Percentiles rank a stretch among this genome's conserved stretches.
phyloP scores from a whole-genome alignment of 495 filamentous ascomycete genomes.

The Neurospora pannonica region DNA sequence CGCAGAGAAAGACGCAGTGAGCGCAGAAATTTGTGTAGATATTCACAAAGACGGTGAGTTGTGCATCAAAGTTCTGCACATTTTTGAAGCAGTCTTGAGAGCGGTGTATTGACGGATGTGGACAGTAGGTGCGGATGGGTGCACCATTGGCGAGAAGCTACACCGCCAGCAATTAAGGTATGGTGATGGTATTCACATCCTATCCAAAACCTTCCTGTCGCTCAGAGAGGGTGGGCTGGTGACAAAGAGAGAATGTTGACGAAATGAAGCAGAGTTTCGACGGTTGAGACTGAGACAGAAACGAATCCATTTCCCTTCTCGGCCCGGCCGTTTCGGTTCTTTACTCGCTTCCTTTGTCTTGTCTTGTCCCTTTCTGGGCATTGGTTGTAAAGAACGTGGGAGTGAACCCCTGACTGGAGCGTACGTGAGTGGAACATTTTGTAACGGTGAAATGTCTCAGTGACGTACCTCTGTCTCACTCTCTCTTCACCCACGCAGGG shows the following conservation, averaged over 20 bases:
- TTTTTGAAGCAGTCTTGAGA: neutral
- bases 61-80: neutral
- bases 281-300: neutral
- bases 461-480: neutral
- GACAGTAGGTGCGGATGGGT: neutral
- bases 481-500: neutral
- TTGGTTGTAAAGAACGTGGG: neutral
- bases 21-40: neutral
- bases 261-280: neutral
- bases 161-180: neutral
- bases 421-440: neutral
- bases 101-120: neutral
- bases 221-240: neutral
- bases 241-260: neutral
- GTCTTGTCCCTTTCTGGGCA: neutral
- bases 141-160: neutral
- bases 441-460: neutral
- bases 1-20: neutral
- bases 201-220: neutral
- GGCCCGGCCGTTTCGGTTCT: neutral
- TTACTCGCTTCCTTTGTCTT: neutral
- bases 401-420: neutral
- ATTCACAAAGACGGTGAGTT: neutral
- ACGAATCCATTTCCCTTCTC: neutral
- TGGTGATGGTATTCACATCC: neutral